Evolutionary conservation across 1,139 yeast species (phyloP).

Genomic region (Suhomyces bokatorum): DNA sequence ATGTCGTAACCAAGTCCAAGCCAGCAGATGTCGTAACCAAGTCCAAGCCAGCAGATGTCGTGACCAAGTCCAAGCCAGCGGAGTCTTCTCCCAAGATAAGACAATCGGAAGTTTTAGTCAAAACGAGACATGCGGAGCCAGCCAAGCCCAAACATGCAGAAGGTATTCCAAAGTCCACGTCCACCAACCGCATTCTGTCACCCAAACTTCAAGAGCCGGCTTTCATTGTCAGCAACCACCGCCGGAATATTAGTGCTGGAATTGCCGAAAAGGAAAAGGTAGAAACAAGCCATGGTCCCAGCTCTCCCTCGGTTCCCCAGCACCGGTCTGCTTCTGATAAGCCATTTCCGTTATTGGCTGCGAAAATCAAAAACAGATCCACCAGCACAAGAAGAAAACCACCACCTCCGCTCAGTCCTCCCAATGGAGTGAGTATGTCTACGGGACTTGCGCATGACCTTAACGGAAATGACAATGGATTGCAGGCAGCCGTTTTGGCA

Average conservation of each 20-base stretch:
- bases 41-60: conserved; percentile 16
- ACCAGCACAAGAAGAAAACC: conserved; percentile 31
- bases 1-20: conserved; percentile 22
- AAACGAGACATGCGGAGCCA: conserved; percentile 1
- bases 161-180: not conserved
- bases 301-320: conserved; percentile 9
- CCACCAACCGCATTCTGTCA: not conserved
- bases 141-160: too few relatives aligned
- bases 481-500: conserved; percentile 50
- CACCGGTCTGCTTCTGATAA: conserved; percentile 3
- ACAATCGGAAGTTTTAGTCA: not conserved
- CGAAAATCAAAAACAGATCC: conserved; percentile 16
- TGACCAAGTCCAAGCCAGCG: conserved; percentile 9
- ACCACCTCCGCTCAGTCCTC: conserved; percentile 34
- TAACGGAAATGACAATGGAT: conserved; percentile 12
- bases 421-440: conserved; percentile 30
- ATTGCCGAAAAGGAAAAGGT: conserved; percentile 3
- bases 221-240: conserved; percentile 2
- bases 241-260: conserved; percentile 3
- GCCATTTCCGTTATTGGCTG: conserved; percentile 15
- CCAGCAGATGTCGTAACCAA: conserved; percentile 21
- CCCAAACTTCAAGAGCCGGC: conserved; percentile 13
- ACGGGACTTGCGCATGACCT: conserved; percentile 32
- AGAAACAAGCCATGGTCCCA: not conserved
- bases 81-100: not conserved